These are phyloP conservation scores for Fusarium luffae DNA, from an alignment of 2,329 filamentous ascomycete species.

Conservation along the genomic window DNA sequence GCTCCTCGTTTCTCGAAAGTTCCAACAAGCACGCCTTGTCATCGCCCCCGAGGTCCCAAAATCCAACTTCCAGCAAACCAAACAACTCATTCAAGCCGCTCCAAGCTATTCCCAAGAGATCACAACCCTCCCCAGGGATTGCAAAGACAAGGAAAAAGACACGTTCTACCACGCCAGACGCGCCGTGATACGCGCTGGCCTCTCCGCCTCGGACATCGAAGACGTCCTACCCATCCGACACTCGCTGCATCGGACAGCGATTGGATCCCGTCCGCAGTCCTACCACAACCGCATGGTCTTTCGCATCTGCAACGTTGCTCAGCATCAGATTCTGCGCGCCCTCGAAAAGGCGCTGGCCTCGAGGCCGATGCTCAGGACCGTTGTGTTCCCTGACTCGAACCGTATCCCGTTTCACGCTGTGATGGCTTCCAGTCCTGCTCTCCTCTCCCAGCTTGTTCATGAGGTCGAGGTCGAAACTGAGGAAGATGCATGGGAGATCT, in stretches of 20 bases:
- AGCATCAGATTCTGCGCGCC: conserved; percentile 43
- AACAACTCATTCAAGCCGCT: not conserved
- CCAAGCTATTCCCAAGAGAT: not conserved
- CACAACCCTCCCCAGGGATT: not conserved
- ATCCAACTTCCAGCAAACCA: not conserved
- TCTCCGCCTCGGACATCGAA: conserved; percentile 42
- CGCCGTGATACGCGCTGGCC: conserved; percentile 27
- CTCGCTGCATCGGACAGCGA: conserved; percentile 46
- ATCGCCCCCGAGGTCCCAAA: conserved; percentile 10
- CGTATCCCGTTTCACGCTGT: conserved; percentile 45
- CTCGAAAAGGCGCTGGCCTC: conserved; percentile 45
- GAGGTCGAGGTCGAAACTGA: conserved; percentile 38
- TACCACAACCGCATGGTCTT: conserved; percentile 51
- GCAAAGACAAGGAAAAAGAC: not conserved
- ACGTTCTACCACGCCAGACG: conserved; percentile 18
- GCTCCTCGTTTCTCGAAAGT: conserved; percentile 41
- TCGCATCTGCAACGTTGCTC: conserved; percentile 33
- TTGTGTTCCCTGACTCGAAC: conserved; percentile 39
- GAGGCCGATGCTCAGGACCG: conserved; percentile 47
- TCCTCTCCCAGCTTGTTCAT: conserved; percentile 46
- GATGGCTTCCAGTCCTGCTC: conserved; percentile 29
- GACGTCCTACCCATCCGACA: conserved; percentile 47
- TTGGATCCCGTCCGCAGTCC: conserved; percentile 50
- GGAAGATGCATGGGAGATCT: conserved; percentile 34
- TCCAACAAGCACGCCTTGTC: conserved; percentile 29